These are phyloP conservation scores for Rosa lucieae DNA, from an alignment of 306 rosid genomes.

Conservation along the genomic window DNA sequence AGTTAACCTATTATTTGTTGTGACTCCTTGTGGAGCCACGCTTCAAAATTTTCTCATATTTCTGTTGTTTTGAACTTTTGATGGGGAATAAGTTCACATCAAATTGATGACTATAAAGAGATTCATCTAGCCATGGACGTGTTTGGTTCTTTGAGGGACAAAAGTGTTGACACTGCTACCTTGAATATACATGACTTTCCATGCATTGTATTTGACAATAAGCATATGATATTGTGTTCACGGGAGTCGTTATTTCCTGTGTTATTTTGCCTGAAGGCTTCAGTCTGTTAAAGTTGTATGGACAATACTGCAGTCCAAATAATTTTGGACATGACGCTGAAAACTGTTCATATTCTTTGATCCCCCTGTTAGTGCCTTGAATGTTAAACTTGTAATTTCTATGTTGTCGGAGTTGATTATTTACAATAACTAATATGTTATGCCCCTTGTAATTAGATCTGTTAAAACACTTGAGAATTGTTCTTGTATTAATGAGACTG, in stretches of 20 bases:
- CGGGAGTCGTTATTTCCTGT: neutral
- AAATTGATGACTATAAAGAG: slow-evolving; percentile 34
- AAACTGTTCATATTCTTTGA: too few species aligned
- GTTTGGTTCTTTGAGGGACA: slow-evolving; percentile 2
- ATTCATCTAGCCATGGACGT: slow-evolving; percentile 29
- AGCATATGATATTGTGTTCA: neutral
- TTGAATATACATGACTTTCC: neutral
- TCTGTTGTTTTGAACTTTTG: slow-evolving; percentile 25
- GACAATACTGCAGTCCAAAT: too few species aligned
- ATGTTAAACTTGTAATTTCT: too few species aligned
- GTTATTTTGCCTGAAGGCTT: neutral
- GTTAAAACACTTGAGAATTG: too few species aligned
- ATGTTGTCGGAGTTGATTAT: too few species aligned
- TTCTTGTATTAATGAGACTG: too few species aligned
- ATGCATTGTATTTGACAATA: neutral
- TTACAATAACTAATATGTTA: too few species aligned
- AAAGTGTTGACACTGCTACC: neutral
- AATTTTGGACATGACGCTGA: neutral
- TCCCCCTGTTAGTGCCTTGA: too few species aligned
- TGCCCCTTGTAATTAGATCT: too few species aligned
- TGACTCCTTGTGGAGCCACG: slow-evolving; percentile 31
- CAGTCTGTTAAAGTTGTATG: neutral
- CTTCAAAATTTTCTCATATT: slow-evolving; percentile 27
- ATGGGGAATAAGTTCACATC: slow-evolving; percentile 47
- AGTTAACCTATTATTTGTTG: slow-evolving; percentile 30